Evolutionary conservation across 2,329 filamentous ascomycete genomes (phyloP), one percentile per base, ranked within the genome.

Genomic region (Dactylellina parvicollis): DNA sequence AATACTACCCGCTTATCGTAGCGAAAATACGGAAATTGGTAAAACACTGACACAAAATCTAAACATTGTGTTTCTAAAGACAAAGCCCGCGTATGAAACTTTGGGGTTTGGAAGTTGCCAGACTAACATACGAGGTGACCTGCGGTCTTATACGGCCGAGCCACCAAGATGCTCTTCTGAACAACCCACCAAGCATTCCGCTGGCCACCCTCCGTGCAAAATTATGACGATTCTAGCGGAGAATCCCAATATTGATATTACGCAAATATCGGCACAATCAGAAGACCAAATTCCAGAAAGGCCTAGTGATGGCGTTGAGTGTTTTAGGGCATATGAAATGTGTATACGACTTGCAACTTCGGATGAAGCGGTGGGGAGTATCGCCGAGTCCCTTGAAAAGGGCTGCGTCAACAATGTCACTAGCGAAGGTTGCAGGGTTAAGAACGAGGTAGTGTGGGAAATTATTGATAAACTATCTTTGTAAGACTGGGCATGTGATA

Each of bases 161-260:
- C 22, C 44, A 28, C 9, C 44, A 9, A 26, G 16, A 28, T 49
- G 44, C 44, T 49, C 44, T 49, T 49, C 44, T 9, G 44, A 28
- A 28, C 44, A 26, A 28, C 18, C 44, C 16, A 28, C 44, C 16
- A 26, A 49, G 22, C 22, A 49, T 24, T 49, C 44, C 9, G 24
- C 16, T 14, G 4, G 20, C n/a, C 44, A 49, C 22, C 44, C 44
- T 10, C 44, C 44, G 22, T 49, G 44, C 44, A 49, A 49, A 28
- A 22, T 49, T 49, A 49, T 49, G 44, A 49, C 44, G 16, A 49
- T 22, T 34, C 49, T 54, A 16, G 28, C 28, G 16, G 49, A 54
- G 49, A 54, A 54, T 18, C 49, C 49, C 14, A 54, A 14, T 18
- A 34, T 54, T 54, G 49, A 54, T 34, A 18, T 54, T 54, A 54